Base-by-base conservation (phyloP, 1,284 basidiomycete genomes). In the Puccinia triticina region DNA sequence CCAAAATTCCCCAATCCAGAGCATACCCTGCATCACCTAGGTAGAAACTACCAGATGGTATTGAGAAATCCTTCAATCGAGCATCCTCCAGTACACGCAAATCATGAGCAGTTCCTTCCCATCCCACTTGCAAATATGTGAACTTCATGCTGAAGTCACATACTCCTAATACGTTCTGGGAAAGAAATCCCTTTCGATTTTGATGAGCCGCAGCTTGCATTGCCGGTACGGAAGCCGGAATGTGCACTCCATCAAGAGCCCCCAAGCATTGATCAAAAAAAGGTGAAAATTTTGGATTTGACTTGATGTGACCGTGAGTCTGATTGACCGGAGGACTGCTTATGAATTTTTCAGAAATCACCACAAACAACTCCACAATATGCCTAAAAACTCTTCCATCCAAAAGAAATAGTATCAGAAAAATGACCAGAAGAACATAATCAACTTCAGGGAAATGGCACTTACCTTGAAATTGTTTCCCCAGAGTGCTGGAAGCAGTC, bases 261-360 rank as follows among this genome's bases (percentile, higher is more conserved):
- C 72, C 72, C 18, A 74, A 11, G 43, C 48, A 74, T 21, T 59
- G 16, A 23, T 74, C 29, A 29, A 74, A 74, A 23, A 26, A 73
- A 1, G 43, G 71, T 10, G 4, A 48, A 43, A 73, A 73, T 14
- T 55, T 32, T 11, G 72, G 50, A 37, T 59, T 74, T 1, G 48
- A 74, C 10, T 21, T 1, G 11, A 74, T 74, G 23, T 73, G 64
- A 2, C 64, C 29, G n/a, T 67, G 29, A 5, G 32, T 29, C 12
- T 29, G 32, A 37, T 67, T 29, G 7, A 29, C 12, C 37, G 64
- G 32, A 67, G 46, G 40, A n/a, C n/a, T 46, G 4, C 2, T 69
- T 5, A 69, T 43, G 43, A 46, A 69, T 23, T 69, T 69, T 16
- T 18, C 10, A n/a, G 67, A 1, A 0, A 43, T 23, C 1, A 43